Evolutionary conservation across 495 filamentous ascomycete genomes (phyloP), one percentile per base, ranked within the genome.

Genomic region (Daldinia loculata): DNA sequence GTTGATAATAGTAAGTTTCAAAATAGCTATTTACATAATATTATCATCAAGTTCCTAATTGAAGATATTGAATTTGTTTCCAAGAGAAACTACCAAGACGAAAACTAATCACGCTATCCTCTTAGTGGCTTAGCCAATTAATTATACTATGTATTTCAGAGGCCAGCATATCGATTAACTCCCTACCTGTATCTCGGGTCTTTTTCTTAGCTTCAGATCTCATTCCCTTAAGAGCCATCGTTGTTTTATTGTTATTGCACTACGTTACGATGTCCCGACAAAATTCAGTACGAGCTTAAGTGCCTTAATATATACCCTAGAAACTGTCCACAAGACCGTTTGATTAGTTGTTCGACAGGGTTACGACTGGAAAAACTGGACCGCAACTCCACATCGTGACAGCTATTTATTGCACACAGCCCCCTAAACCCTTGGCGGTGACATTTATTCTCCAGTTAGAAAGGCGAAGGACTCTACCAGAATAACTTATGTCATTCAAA

Each of bases 341-440:
- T 30, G 45, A 51, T 66, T 55, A 55, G 34, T 38, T 50, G 48
- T 22, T 61, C 11, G 56, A 39, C 15, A 51, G 48, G 63, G 63
- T 56, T 52, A 62, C 53, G 34, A 39, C 36, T 24, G 24, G 56
- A 39, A 67, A 71, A 71, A 48, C 14, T 66, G 69, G 69, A 67
- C 26, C 69, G 15, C 19, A 36, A 63, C 69, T 67, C 69, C 69
- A 71, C 69, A 71, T 67, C 63, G 58, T 67, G 52, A 67, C 69
- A 30, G 34, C 50, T 17, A 45, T 53, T 58, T 61, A 58, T 62
- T 43, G 19, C 29, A 69, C 66, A 58, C 66, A 63, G 66, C 63
- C 59, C 59, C 63, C 53, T 61, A 55, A 67, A 63, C 24, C 59
- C 63, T 71, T 71, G 59, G 69, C 63, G 59, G 41, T 59, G 57